A percentile compares a stretch with the other conserved stretches of the same genome.
phyloP scores from a whole-genome alignment of 352 stramenopile genomes.

The Pythium diclinum region DNA sequence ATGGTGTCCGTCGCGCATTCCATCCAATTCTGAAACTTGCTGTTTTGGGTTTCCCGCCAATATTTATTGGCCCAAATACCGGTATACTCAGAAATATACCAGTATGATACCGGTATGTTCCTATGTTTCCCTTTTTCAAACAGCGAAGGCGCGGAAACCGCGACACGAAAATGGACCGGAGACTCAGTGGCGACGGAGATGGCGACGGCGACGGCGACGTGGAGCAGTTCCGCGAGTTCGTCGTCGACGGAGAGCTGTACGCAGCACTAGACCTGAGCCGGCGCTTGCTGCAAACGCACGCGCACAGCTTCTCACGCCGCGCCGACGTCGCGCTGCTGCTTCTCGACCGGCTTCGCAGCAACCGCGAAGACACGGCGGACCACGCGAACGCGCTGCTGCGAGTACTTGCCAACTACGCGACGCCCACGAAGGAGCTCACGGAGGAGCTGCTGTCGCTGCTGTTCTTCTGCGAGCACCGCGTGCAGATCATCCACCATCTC shows the following conservation, averaged over 20 bases:
- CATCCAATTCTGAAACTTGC: not conserved
- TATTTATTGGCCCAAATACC: not conserved
- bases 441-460: slow-evolving; percentile 70
- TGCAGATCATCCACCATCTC: slow-evolving; percentile 78
- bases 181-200: not conserved
- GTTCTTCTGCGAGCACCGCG: slow-evolving; percentile 68
- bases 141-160: not conserved
- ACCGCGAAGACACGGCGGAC: slow-evolving; percentile 49
- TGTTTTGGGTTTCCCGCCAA: slow-evolving; percentile 2
- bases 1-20: not conserved
- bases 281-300: slow-evolving; percentile 52
- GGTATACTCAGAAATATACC: not conserved
- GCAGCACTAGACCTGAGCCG: slow-evolving; percentile 49
- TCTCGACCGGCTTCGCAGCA: slow-evolving; percentile 64
- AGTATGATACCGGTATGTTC: slow-evolving; percentile 9
- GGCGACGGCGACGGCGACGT: slow-evolving; percentile 2
- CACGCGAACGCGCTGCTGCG: slow-evolving; percentile 71
- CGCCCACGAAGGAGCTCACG: slow-evolving; percentile 68
- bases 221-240: slow-evolving; percentile 43
- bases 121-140: slow-evolving; percentile 19
- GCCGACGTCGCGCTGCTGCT: slow-evolving; percentile 51
- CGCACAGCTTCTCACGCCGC: slow-evolving; percentile 29
- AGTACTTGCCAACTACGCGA: slow-evolving; percentile 68
- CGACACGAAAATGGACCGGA: not conserved
- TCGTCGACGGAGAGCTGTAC: slow-evolving; percentile 43